Percentiles rank a stretch among this genome's conserved stretches.
These are phyloP conservation scores for Arabidopsis thaliana DNA, from an alignment of 345 rosid species.

Conservation along the genomic window DNA sequence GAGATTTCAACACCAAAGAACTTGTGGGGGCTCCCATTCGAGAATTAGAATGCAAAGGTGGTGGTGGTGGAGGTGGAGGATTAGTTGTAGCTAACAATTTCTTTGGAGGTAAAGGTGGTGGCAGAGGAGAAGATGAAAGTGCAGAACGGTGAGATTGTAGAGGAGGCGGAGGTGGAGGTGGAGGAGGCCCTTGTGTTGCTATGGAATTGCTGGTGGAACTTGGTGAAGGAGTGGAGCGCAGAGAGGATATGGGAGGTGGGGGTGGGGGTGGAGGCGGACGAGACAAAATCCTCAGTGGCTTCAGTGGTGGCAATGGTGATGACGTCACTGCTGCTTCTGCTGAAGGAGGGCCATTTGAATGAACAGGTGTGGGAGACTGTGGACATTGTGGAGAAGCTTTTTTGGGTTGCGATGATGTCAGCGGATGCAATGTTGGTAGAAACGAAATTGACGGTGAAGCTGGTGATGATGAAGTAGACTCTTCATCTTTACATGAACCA, in stretches of 20 bases:
- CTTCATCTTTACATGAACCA: slow-evolving; percentile 53
- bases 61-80: slow-evolving; percentile 64
- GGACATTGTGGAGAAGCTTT: slow-evolving; percentile 20
- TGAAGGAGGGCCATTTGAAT: slow-evolving; percentile 29
- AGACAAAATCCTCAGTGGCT: slow-evolving; percentile 38
- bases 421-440: slow-evolving; percentile 38
- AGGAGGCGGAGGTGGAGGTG: slow-evolving; percentile 37
- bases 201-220: slow-evolving; percentile 12
- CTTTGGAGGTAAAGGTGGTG: slow-evolving; percentile 44
- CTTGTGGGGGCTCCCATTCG: slow-evolving; percentile 38
- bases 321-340: slow-evolving; percentile 31
- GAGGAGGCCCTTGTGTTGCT: slow-evolving; percentile 33
- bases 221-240: slow-evolving; percentile 30
- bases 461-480: slow-evolving; percentile 43
- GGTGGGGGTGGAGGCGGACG: slow-evolving; percentile 36
- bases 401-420: slow-evolving; percentile 31
- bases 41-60: slow-evolving; percentile 45
- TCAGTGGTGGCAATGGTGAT: slow-evolving; percentile 28
- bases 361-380: slow-evolving; percentile 14
- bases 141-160: slow-evolving; percentile 39
- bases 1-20: slow-evolving; percentile 38
- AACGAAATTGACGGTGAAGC: slow-evolving; percentile 33
- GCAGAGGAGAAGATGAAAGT: slow-evolving; percentile 34
- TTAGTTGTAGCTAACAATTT: slow-evolving; percentile 27
- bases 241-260: slow-evolving; percentile 30